Evolutionary conservation across 106 monocot species (phyloP), one percentile per base, ranked within the genome.

Genomic region (Triglochin maritima): DNA sequence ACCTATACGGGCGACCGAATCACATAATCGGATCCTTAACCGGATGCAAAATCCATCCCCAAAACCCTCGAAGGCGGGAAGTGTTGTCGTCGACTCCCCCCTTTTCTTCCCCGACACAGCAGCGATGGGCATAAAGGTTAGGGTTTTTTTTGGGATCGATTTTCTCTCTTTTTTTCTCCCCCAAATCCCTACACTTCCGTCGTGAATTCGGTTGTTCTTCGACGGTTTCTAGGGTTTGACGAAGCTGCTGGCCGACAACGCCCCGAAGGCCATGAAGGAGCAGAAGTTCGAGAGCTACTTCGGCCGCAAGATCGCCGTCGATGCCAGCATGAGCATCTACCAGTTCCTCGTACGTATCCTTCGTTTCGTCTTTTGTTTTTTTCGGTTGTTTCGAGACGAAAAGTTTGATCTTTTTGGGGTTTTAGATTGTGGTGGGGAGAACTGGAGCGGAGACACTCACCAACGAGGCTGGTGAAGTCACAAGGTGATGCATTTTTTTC

Each of bases 321-420:
- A 96, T 65, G 88, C 96, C 68, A 91, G 90, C 85, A 85, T 96
- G 85, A 88, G 96, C 79, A 91, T 96, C 71, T 96, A 96, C 80
- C 96, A 96, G 74, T 96, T 96, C 69, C 88, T 96, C 17, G 96
- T 96, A 59, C 50, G 76, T 78, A 29, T 60, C 11, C 53, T 52
- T n/a, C 58, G 6, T 3, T 6, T 47, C 17, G 46, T 29, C 7
- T 9, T 9, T 67, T 15, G 16, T 49, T 68, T 75, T 68, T 75
- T 57, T 77, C 52, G 46, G 48, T 60, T 13, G 7, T 2, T 54
- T 11, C 50, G 9, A 12, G 6, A 29, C 16, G 11, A 47, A 14
- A 16, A 17, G 9, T 44, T 7, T 46, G 17, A 63, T 4, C 16
- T 17, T 17, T 5, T 17, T 15, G 0, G 50, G 29, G 49, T 8